Percentiles rank a stretch among this genome's conserved stretches.
Conservation (phyloP, 1,284 basidiomycete genomes). For the Lignosus rhinocerotis region DNA sequence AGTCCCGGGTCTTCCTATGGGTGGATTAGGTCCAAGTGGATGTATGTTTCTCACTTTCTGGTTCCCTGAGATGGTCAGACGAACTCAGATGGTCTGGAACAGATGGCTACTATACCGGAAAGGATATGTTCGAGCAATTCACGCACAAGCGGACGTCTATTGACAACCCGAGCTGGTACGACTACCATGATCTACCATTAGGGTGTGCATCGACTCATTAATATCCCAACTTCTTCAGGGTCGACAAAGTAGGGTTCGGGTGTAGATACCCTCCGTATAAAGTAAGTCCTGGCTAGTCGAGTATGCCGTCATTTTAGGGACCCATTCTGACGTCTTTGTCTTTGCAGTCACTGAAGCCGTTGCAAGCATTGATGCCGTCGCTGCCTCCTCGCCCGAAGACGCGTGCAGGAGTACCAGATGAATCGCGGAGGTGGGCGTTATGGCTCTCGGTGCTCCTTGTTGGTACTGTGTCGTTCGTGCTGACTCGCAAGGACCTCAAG, state of each 20-base stretch:
- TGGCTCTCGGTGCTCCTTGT: constrained; percentile 17
- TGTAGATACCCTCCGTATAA: constrained; percentile 68
- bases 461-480: constrained; percentile 9
- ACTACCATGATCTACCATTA: not conserved
- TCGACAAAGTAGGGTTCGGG: constrained; percentile 50
- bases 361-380: not conserved
- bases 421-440: constrained; percentile 18
- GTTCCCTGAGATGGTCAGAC: not conserved
- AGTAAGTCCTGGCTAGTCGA: constrained; percentile 34
- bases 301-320: not conserved
- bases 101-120: constrained; percentile 67
- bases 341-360: constrained; percentile 5
- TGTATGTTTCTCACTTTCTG: constrained; percentile 42
- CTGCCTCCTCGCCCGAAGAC: constrained; percentile 40
- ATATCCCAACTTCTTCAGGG: constrained; percentile 36
- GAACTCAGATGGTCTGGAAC: not conserved
- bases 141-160: constrained; percentile 63
- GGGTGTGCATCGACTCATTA: not conserved
- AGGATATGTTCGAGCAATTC: constrained; percentile 68
- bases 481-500: constrained; percentile 3
- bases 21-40: constrained; percentile 72
- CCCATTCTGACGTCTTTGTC: not conserved
- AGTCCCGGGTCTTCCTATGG: constrained; percentile 70
- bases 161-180: constrained; percentile 59
- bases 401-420: not conserved